These are phyloP conservation scores for Botrytis hyacinthi DNA, from an alignment of 2,329 filamentous ascomycete species.

Conservation along the genomic window DNA sequence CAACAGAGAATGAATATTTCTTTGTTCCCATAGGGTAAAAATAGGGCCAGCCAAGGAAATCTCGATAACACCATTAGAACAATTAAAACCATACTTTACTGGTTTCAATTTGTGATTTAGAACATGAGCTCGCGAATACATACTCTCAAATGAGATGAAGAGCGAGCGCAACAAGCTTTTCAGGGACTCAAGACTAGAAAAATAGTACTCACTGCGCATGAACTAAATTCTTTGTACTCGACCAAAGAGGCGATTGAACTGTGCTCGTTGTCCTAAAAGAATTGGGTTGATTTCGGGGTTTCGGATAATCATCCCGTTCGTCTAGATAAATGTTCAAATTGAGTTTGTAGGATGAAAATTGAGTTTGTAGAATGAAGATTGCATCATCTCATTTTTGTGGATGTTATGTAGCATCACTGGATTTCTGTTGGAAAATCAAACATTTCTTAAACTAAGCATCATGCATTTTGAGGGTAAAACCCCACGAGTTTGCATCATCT, in stretches of 20 bases:
- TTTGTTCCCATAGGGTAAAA: neutral
- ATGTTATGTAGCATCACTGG: neutral
- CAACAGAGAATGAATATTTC: neutral
- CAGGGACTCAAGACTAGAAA: neutral
- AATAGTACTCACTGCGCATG: neutral
- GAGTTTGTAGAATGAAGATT: neutral
- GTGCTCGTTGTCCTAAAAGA: neutral
- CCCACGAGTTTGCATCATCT: conserved; percentile 9
- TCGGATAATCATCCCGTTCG: neutral
- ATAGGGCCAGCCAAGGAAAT: neutral
- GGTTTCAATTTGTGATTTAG: neutral
- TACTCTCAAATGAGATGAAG: neutral
- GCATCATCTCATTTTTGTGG: neutral
- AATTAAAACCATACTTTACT: neutral
- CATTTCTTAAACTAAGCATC: neutral
- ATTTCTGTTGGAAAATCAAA: neutral
- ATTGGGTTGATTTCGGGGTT: neutral
- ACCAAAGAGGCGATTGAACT: neutral
- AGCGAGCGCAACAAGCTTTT: neutral
- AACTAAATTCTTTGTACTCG: neutral
- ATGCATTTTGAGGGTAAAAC: neutral
- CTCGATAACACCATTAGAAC: neutral
- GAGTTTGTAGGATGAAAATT: neutral
- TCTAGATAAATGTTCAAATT: neutral
- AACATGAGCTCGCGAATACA: neutral